phyloP scores from a whole-genome alignment of 805 yeast genomes.

The Myxozyma lipomycoides region DNA sequence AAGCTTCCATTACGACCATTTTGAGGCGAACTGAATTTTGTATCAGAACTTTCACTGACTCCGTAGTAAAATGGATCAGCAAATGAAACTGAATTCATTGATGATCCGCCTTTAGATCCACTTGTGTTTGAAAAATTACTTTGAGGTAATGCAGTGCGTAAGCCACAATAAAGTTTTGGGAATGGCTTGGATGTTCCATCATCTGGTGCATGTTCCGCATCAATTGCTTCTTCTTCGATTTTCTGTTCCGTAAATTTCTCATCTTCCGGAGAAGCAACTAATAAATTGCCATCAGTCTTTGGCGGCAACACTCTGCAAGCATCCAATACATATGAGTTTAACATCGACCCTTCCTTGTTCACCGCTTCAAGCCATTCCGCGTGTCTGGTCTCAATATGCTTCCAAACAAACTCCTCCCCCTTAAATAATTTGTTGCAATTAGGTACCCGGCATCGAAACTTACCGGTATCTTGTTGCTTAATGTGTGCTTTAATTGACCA shows the following conservation, averaged over 20 bases:
- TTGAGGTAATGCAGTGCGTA: constrained; percentile 18
- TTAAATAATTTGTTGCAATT: constrained; percentile 25
- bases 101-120: constrained; percentile 5
- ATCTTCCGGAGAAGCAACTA: constrained; percentile 1
- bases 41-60: constrained; percentile 4
- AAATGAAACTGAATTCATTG: constrained; percentile 5
- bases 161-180: constrained; percentile 7
- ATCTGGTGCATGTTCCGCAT: not conserved
- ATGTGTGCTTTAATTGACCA: constrained; percentile 14
- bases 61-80: constrained; percentile 21
- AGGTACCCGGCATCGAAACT: constrained; percentile 27
- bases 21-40: constrained; percentile 6
- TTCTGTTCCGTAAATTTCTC: not conserved
- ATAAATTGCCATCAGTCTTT: constrained; percentile 16
- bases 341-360: constrained; percentile 6
- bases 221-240: not conserved
- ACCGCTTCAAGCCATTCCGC: constrained; percentile 18
- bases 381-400: constrained; percentile 27
- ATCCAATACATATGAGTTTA: constrained; percentile 23
- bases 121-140: not conserved
- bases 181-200: not conserved
- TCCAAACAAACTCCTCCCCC: constrained; percentile 27
- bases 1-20: not conserved
- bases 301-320: constrained; percentile 21
- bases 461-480: constrained; percentile 22